phyloP scores from a whole-genome alignment of 140 eudicot genomes.

The Cichorium intybus region DNA sequence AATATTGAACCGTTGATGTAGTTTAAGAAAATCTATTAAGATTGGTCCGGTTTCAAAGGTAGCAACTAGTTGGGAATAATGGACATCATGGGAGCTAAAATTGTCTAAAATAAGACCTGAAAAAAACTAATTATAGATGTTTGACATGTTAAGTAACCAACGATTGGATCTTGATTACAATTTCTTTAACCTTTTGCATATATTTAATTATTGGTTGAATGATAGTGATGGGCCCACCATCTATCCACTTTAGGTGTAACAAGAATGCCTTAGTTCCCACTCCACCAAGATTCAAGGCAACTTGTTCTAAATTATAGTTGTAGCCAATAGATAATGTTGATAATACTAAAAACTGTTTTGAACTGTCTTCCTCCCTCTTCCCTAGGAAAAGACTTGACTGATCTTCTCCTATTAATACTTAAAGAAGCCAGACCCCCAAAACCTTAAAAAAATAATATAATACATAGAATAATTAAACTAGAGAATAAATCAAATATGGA shows the following conservation, averaged over 20 bases:
- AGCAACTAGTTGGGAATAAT: not conserved
- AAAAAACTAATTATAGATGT: not conserved
- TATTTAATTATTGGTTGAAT: constrained; percentile 5
- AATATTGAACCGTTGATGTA: not conserved
- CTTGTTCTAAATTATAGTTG: constrained; percentile 19
- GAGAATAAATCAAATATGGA: not conserved
- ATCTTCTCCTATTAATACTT: constrained; percentile 8
- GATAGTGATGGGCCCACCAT: constrained; percentile 8
- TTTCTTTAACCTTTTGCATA: not conserved
- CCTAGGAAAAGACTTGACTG: constrained; percentile 2
- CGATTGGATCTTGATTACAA: not conserved
- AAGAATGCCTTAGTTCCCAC: constrained; percentile 15
- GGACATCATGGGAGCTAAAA: not conserved
- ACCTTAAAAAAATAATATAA: not conserved
- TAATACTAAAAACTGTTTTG: constrained; percentile 1
- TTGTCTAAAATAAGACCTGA: not conserved
- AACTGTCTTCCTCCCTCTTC: constrained; percentile 11
- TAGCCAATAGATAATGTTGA: constrained; percentile 10
- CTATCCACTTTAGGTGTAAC: constrained; percentile 8
- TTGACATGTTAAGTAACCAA: not conserved
- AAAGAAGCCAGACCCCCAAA: not conserved
- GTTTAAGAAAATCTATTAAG: not conserved
- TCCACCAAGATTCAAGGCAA: constrained; percentile 20
- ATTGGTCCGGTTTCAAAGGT: not conserved
- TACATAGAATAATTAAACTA: not conserved